phyloP scores from a whole-genome alignment of 2,329 filamentous ascomycete genomes.

The Fusarium acutatum region DNA sequence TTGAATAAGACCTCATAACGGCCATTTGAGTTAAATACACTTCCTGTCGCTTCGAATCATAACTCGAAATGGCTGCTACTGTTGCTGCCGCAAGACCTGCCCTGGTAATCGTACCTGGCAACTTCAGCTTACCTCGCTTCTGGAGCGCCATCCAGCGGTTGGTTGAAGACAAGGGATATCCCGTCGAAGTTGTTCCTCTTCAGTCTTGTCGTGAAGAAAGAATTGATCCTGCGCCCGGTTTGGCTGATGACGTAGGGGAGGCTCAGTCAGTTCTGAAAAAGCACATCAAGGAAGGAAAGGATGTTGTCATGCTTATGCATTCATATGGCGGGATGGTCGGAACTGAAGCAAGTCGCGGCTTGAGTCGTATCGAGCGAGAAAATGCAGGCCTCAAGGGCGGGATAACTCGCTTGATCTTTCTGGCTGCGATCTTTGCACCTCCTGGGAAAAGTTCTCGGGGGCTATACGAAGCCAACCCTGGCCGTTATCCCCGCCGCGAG shows the following conservation, averaged over 20 bases:
- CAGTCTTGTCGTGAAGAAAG: not conserved
- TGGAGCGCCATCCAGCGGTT: not conserved
- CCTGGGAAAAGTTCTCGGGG: not conserved
- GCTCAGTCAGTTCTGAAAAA: not conserved
- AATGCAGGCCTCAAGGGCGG: not conserved
- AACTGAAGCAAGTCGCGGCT: not conserved
- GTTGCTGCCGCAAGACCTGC: not conserved
- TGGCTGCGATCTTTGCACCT: constrained; percentile 6
- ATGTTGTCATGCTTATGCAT: constrained; percentile 15
- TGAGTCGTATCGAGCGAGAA: not conserved
- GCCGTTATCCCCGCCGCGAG: not conserved
- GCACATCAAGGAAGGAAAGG: not conserved
- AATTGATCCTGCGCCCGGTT: constrained; percentile 2
- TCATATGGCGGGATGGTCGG: constrained; percentile 15
- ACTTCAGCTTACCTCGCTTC: constrained; percentile 9
- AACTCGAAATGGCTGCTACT: not conserved
- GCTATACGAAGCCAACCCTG: not conserved
- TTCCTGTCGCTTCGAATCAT: too few relatives aligned
- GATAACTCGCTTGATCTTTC: not conserved
- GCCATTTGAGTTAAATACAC: rapidly evolving
- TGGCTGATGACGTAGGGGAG: not conserved
- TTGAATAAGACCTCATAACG: too few relatives aligned
- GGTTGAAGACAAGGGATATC: not conserved
- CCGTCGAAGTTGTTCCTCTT: not conserved
- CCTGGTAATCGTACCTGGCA: not conserved